A percentile compares a stretch with the other conserved stretches of the same genome.
Conservation (phyloP, 306 rosid genomes). For the Dalbergia oliveri region DNA sequence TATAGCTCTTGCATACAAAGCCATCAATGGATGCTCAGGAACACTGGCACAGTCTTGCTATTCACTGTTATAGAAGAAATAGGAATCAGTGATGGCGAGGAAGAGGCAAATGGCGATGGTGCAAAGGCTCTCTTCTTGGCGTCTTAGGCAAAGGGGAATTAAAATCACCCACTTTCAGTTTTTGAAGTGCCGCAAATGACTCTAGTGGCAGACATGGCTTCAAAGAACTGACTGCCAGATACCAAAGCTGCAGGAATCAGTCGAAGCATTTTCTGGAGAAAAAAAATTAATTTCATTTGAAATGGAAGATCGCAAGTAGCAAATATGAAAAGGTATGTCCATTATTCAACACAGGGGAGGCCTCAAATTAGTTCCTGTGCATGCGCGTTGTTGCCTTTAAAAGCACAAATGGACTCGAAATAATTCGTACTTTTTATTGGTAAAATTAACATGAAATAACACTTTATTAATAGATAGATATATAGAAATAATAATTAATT, state of each 20-base stretch:
- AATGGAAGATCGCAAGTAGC: constrained; percentile 8
- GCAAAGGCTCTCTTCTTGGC: constrained; percentile 68
- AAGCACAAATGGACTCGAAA: not conserved
- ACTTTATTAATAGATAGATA: too few species aligned
- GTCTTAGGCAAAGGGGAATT: constrained; percentile 59
- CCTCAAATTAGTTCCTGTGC: not conserved
- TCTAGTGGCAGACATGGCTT: constrained; percentile 98
- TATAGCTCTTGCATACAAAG: constrained; percentile 63
- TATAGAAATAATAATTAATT: too few species aligned
- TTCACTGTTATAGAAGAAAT: constrained; percentile 56
- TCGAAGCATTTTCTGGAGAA: constrained; percentile 90
- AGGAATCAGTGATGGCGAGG: constrained; percentile 48
- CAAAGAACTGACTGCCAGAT: constrained; percentile 89
- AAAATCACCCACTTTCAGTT: constrained; percentile 76
- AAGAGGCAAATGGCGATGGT: too few species aligned
- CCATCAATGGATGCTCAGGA: constrained; percentile 50
- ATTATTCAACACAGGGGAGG: not conserved
- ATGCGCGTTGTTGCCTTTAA: constrained; percentile 24
- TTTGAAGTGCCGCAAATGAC: constrained; percentile 91
- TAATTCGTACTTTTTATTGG: constrained; percentile 4
- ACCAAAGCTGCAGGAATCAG: constrained; percentile 95
- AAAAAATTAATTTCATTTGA: not conserved
- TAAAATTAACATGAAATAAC: too few species aligned
- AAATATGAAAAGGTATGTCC: not conserved
- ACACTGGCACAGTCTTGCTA: constrained; percentile 46